These are phyloP conservation scores for Xylaria multiplex DNA, from an alignment of 2,329 filamentous ascomycete genomes.

Conservation along the genomic window DNA sequence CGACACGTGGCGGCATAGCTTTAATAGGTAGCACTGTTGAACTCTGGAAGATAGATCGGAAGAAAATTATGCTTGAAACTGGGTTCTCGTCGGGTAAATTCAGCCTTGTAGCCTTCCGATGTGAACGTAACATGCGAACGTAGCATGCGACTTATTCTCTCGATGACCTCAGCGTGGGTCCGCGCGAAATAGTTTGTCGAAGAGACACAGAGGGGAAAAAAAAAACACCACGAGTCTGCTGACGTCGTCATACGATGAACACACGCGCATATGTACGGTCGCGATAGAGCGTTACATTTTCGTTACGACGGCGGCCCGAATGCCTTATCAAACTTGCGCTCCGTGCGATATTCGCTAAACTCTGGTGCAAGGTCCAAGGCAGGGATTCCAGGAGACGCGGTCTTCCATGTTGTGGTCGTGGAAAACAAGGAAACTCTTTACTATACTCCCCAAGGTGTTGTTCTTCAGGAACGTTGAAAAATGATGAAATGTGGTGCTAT, in stretches of 20 bases:
- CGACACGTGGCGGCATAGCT: slow-evolving; percentile 3
- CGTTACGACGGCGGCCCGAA: slow-evolving; percentile 19
- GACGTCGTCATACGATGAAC: slow-evolving; percentile 32
- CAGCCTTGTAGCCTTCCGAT: slow-evolving; percentile 20
- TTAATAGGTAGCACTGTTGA: slow-evolving; percentile 3
- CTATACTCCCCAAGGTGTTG: background rate
- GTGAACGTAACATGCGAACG: slow-evolving; percentile 17
- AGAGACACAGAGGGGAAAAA: background rate
- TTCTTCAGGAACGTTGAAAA: background rate
- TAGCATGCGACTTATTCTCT: slow-evolving; percentile 17
- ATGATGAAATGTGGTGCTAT: slow-evolving; percentile 27
- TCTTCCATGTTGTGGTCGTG: background rate
- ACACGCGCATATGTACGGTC: slow-evolving; percentile 8
- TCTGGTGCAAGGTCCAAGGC: slow-evolving; percentile 6
- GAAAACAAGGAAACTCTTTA: slow-evolving; percentile 1
- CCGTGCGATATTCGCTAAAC: slow-evolving; percentile 15
- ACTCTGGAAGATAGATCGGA: slow-evolving; percentile 4
- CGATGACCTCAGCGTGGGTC: slow-evolving; percentile 17
- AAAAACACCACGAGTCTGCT: slow-evolving; percentile 22
- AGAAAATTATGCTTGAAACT: slow-evolving; percentile 1
- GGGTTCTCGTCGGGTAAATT: slow-evolving; percentile 10
- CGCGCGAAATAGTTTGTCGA: background rate
- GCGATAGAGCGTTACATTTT: slow-evolving; percentile 22
- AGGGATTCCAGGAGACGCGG: slow-evolving; percentile 1
- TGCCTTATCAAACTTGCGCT: slow-evolving; percentile 15